Evolutionary conservation across 371 early-diverging fungal species (phyloP).

Genomic region (Lichtheimia ramosa): DNA sequence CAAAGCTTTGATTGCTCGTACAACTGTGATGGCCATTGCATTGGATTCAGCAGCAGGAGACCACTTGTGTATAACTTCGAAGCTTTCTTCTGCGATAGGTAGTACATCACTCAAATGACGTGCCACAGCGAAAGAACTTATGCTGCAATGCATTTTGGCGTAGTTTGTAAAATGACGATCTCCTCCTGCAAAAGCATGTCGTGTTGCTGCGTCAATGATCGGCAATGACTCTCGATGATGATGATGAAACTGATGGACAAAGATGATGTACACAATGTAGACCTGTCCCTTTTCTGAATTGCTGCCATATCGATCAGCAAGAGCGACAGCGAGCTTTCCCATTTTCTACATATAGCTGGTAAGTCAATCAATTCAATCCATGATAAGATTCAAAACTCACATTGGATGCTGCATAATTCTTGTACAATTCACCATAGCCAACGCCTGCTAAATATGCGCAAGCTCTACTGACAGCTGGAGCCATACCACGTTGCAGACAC

Average conservation of each 20-base stretch:
- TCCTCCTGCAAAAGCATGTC: constrained; percentile 22
- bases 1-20: constrained; percentile 37
- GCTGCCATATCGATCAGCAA: constrained; percentile 26
- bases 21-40: constrained; percentile 32
- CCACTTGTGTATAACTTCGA: constrained; percentile 39
- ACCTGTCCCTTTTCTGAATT: constrained; percentile 37
- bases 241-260: constrained; percentile 31
- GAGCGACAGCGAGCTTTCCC: constrained; percentile 25
- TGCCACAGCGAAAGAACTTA: constrained; percentile 18
- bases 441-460: constrained; percentile 26
- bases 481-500: constrained; percentile 29
- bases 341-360: constrained; percentile 19
- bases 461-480: constrained; percentile 23
- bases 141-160: constrained; percentile 26
- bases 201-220: constrained; percentile 9
- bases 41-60: constrained; percentile 33
- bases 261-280: constrained; percentile 21
- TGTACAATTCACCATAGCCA: constrained; percentile 24
- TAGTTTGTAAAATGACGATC: constrained; percentile 43
- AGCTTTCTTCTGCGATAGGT: constrained; percentile 31
- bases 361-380: too few species aligned
- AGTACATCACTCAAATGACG: constrained; percentile 21
- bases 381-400: neutral
- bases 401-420: constrained; percentile 21
- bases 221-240: constrained; percentile 25